Base-by-base conservation (phyloP, 2,329 filamentous ascomycete species). In the Chaetothyriales sp. region DNA sequence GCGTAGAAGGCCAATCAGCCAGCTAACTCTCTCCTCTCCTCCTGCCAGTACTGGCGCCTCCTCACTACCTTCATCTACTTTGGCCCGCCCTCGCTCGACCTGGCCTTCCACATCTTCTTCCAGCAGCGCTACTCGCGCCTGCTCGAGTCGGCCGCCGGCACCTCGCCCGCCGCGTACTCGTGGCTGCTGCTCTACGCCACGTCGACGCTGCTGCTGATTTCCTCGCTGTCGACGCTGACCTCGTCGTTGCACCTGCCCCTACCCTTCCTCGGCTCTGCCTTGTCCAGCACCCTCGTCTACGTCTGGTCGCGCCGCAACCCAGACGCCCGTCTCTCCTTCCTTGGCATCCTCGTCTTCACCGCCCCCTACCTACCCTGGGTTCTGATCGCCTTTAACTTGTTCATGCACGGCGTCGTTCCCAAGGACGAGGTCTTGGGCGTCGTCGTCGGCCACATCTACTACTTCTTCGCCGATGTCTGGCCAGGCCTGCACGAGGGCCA, bases 71-170 rank as follows among this genome's bases (percentile, higher is more conserved):
- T 98, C 71, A 80, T 97, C 64, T 98, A 97, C 73, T 97, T 97
- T 65, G 92, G 92, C 2, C 89, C 90, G 1, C 81, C 97, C 58
- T 92, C 85, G 28, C 80, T 98, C 65, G 92, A 97, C 67, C 82
- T 98, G 43, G 77, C 97, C 61, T 97, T 95, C 74, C 90, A 97
- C 68, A 86, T 97, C 67, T 98, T 95, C 77, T 98, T 98, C 72
- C 83, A 95, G 53, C 89, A 95, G 67, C 85, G 92, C 52, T 98
- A 98, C 69, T 89, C 90, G 5, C 85, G 92, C 48, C 84, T 97
- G 44, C 80, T 98, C 46, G 92, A 98, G 70, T 90, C 97, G 69
- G 89, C 87, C 0, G 89, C 89, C n/a, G 87, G 89, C 43, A 81
- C 86, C 44, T 94, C 87, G 4, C 86, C 90, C 1, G 92, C 92